These are phyloP conservation scores for Clathrus columnatus DNA, from an alignment of 768 basidiomycete genomes.

Conservation along the genomic window DNA sequence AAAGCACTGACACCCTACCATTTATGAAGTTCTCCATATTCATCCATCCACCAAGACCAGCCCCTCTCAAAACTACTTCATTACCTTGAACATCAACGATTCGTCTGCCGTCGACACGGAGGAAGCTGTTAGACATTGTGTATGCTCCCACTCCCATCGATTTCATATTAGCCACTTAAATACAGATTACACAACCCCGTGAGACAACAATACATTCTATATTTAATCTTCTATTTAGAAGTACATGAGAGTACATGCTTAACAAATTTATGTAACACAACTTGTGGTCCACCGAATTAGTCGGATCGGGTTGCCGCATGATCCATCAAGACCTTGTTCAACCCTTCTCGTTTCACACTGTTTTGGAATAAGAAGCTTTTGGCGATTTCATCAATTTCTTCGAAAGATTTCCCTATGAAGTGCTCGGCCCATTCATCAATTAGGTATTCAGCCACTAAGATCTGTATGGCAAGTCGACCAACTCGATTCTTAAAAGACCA, in stretches of 20 bases:
- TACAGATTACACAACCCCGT: constrained; percentile 27
- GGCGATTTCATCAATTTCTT: constrained; percentile 32
- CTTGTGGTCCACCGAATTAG: no score
- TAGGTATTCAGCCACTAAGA: constrained; percentile 28
- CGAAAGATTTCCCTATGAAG: constrained; percentile 25
- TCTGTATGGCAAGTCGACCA: constrained; percentile 23
- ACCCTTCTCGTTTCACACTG: constrained; percentile 24
- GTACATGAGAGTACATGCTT: not conserved
- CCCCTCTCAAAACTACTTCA: constrained; percentile 56
- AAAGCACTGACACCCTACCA: not conserved
- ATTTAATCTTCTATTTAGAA: not conserved
- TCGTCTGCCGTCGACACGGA: constrained; percentile 50
- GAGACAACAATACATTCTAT: constrained; percentile 71
- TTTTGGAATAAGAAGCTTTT: constrained; percentile 35
- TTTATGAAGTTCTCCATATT: constrained; percentile 73
- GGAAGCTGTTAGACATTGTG: constrained; percentile 28
- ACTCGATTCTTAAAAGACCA: constrained; percentile 24
- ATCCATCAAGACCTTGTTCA: constrained; percentile 17
- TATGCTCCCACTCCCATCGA: not conserved
- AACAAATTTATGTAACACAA: not conserved
- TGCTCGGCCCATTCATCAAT: constrained; percentile 23
- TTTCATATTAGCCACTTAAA: not conserved
- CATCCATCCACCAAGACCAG: constrained; percentile 85
- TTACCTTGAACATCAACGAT: constrained; percentile 49
- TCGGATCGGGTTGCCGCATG: constrained; percentile 2